Base-by-base conservation (phyloP, 352 stramenopile species). In the Phytophthora colocasiae region DNA sequence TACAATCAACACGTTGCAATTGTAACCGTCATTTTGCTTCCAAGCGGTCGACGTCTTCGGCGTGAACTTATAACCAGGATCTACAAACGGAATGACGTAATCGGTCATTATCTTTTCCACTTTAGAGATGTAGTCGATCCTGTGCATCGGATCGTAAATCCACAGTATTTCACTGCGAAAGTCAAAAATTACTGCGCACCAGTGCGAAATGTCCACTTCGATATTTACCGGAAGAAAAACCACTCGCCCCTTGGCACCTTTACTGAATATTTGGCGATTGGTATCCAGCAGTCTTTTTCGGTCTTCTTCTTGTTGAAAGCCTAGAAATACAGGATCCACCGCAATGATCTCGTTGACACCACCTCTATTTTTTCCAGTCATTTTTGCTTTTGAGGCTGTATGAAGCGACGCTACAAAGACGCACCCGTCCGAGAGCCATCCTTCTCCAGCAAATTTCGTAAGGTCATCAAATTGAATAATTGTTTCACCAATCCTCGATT, bases 401-500 rank as follows among this genome's bases (percentile, higher is more conserved):
- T 22, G 22, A 22, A 22, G 22, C 1, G 22, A 22, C 22, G 22
- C 22, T 22, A 22, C 22, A 22, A 22, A 22, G 22, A 22, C 22
- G 22, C 22, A 22, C 22, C 22, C 22, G 2, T 22, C 22, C 2
- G 22, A 22, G 22, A 22, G 22, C 22, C 22, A 2, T 22, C 22
- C 22, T 22, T 22, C 22, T 0, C 51, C 26, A 8, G 51, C 51
- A 41, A 58, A 50, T 9, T 49, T 58, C 26, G 51, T 58, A 1
- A 49, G 5, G 12, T 50, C 36, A 11, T 58, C 51, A 49, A 58
- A 58, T 15, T 49, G 26, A 7, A 50, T n/a, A 43, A 50, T 47
- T 47, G 51, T 58, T 58, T 60, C 40, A 4, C 52, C 52, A 32
- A 36, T 51, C 0, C 40, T 6, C 27, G 51, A 49, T 11, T 58